Base-by-base conservation (phyloP, 805 yeast genomes). In the Candida sphagnicola region DNA sequence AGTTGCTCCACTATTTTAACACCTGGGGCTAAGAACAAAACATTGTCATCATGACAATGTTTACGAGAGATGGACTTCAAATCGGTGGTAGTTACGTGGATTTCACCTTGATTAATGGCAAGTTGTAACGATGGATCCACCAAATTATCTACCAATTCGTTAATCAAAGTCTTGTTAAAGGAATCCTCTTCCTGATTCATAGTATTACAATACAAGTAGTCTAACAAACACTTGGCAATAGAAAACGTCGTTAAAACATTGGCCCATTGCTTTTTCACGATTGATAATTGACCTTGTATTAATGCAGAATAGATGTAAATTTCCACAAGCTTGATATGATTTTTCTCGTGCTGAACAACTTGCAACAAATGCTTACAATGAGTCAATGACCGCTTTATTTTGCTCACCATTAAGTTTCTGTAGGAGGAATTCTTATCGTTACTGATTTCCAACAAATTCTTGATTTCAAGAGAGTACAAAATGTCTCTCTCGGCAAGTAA, bases 401-500 rank as follows among this genome's bases (percentile, higher is more conserved):
- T 85, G 18, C 89, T 75, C 8, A 70, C 54, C 49, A 84, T 62
- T 41, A 68, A 55, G 31, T 54, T 61, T 47, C 51, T 58, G 42
- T 81, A 74, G 39, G 73, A 73, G 56, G 54, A 67, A 47, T 65
- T 55, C 24, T 61, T 63, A 6, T 76, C 70, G 10, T 72, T 67
- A 42, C 75, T 74, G 29, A 78, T 70, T 44, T 78, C 86, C 43
- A 78, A 58, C 34, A 72, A 58, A 8, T 74, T 61, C 43, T 76
- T 75, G 38, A 80, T 68, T 57, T 83, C 89, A 56, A 78, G 71
- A 1, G 90, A 83, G 48, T 73, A 77, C 21, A 87, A 69, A 54
- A 80, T 65, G 48, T 87, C 85, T 54, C 96, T 75, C 59, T 93
- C 98, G 1, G 84, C 80, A n/a, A 74, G 72, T 41, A 78, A 66